Evolutionary conservation across 805 yeast genomes (phyloP), one percentile per base, ranked within the genome.

Genomic region (Myxozyma sirexii): DNA sequence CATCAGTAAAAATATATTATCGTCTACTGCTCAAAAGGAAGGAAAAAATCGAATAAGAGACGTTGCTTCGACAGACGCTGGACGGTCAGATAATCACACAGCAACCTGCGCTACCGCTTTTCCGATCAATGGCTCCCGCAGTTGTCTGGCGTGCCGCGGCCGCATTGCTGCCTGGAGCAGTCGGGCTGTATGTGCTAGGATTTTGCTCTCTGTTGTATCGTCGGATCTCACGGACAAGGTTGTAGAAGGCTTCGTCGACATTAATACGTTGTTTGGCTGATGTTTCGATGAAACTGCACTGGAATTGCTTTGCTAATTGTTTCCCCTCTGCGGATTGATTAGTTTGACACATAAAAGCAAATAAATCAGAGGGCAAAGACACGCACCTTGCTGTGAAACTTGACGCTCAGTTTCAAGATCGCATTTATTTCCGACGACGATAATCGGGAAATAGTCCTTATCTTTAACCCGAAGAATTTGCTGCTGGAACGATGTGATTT

Each of bases 201-300:
- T 24, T 55, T 35, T 63, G 67, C 13, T 63, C 64, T 3, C 60
- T 52, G 43, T 65, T 65, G 45, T 52, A 65, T 24, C 63, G 58
- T 17, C 70, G 53, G 56, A 68, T 83, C 45, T 79, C 77, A 66
- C 90, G 79, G 15, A 85, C 90, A 64, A 86, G 74, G 43, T 84
- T 85, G 70, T 80, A 85, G 73, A 90, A 90, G 2, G 92, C 87
- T 68, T 86, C 90, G 71, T 90, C 96, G 46, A 94, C 97, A 69
- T 94, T 92, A 66, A 87, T 81, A 60, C 96, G 86, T 69, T 87
- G 89, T 74, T 94, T 94, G 24, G 98, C 98, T 42, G 93, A 85
- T 1, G 98, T 90, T 75, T 94, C 99, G 67, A 92, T 80, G 72
- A 92, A 94, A 26, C 70, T 70, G 62, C 78, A 72, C 38, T 87